Conservation (phyloP, 306 rosid genomes). For the Lathyrus sativus region DNA sequence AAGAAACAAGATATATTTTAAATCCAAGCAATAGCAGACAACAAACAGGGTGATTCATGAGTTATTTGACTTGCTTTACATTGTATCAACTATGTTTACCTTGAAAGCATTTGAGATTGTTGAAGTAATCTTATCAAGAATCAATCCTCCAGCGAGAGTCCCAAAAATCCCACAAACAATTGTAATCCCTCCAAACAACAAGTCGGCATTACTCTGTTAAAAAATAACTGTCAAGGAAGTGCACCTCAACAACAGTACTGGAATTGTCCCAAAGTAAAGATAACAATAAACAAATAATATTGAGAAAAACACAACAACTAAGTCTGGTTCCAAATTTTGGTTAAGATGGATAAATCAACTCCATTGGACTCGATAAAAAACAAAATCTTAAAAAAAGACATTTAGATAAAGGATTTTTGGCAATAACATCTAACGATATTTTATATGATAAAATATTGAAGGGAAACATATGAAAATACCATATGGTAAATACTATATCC, state of each 20-base stretch:
- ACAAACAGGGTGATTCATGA: background rate
- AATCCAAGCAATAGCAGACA: conserved; percentile 22
- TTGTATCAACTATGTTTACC: conserved; percentile 51
- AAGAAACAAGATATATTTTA: conserved; percentile 22
- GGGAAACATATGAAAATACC: conserved; percentile 52
- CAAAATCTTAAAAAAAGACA: conserved; percentile 17
- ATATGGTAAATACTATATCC: conserved; percentile 86
- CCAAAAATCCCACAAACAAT: conserved; percentile 83
- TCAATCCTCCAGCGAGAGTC: conserved; percentile 78
- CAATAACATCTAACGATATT: conserved; percentile 16
- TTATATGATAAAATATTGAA: conserved; percentile 18
- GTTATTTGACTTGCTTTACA: conserved; percentile 22
- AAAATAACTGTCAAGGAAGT: conserved; percentile 34
- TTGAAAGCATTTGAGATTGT: conserved; percentile 83
- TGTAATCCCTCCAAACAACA: conserved; percentile 86
- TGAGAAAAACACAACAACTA: conserved; percentile 16
- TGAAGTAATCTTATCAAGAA: conserved; percentile 76
- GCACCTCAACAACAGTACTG: conserved; percentile 10
- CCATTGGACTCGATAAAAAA: conserved; percentile 15
- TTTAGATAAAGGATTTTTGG: conserved; percentile 1
- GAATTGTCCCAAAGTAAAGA: conserved; percentile 23
- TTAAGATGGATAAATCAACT: conserved; percentile 22
- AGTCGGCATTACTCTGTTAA: conserved; percentile 76
- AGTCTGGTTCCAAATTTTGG: conserved; percentile 13
- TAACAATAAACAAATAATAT: conserved; percentile 12